Evolutionary conservation across 495 filamentous ascomycete genomes (phyloP).

Genomic region (Aspergillus mulundensis): DNA sequence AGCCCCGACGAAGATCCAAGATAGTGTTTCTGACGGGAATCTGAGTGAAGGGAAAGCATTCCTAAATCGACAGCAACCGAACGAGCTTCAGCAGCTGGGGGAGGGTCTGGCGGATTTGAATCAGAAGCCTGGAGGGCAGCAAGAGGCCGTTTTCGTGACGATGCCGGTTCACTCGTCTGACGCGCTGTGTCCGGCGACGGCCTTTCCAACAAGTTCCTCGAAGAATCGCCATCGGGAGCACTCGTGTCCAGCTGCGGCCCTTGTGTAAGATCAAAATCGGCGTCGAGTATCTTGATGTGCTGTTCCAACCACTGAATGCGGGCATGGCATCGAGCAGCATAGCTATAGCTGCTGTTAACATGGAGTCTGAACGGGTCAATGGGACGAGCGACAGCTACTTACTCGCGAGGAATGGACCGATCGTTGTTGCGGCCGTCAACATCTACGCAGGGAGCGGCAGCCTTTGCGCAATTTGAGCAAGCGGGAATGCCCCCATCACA

Average conservation of each 20-base stretch:
- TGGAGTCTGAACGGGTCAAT: background rate
- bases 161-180: background rate
- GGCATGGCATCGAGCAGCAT: constrained; percentile 17
- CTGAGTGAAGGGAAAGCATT: constrained; percentile 25
- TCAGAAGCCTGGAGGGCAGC: constrained; percentile 15
- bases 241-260: constrained; percentile 13
- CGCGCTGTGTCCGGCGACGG: background rate
- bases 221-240: background rate
- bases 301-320: constrained; percentile 24
- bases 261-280: constrained; percentile 18
- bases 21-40: constrained; percentile 24
- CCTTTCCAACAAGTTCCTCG: background rate
- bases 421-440: constrained; percentile 23
- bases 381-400: background rate
- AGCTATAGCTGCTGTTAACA: constrained; percentile 6
- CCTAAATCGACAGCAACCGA: constrained; percentile 25
- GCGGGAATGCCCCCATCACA: constrained; percentile 26
- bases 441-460: constrained; percentile 21
- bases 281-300: constrained; percentile 13
- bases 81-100: constrained; percentile 19
- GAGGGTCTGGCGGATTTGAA: background rate
- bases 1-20: constrained; percentile 25
- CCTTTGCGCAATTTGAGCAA: constrained; percentile 23
- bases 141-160: constrained; percentile 13
- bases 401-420: constrained; percentile 21